Conservation (phyloP, 345 rosid species). For the Noccaea bulbosa region DNA sequence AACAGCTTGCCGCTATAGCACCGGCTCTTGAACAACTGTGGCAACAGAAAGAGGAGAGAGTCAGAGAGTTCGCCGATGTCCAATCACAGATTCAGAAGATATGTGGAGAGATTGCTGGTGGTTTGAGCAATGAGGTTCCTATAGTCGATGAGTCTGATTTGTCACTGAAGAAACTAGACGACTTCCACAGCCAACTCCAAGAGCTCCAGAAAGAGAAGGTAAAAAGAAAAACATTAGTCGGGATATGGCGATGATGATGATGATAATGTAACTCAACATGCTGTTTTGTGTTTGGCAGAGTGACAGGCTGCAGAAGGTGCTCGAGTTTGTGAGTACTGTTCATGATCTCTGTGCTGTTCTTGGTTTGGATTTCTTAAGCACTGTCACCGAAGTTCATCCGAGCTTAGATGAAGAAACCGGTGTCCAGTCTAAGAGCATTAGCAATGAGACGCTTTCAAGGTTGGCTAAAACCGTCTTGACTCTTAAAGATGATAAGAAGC, state of each 20-base stretch:
- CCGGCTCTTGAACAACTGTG: slow-evolving; percentile 88
- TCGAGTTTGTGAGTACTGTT: slow-evolving; percentile 87
- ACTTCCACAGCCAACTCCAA: slow-evolving; percentile 79
- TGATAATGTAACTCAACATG: slow-evolving; percentile 14
- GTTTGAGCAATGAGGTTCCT: slow-evolving; percentile 60
- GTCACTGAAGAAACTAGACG: slow-evolving; percentile 78
- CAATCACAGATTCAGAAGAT: slow-evolving; percentile 91
- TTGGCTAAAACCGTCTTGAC: slow-evolving; percentile 83
- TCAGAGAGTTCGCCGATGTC: slow-evolving; percentile 80
- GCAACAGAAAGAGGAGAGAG: slow-evolving; percentile 96
- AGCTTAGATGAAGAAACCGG: slow-evolving; percentile 82
- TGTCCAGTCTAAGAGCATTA: slow-evolving; percentile 86
- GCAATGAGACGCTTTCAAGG: slow-evolving; percentile 88
- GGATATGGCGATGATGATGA: not conserved
- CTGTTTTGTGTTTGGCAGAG: slow-evolving; percentile 54
- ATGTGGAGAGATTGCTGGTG: slow-evolving; percentile 94
- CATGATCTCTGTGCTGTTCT: slow-evolving; percentile 95
- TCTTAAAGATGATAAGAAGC: slow-evolving; percentile 88
- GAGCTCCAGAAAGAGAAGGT: slow-evolving; percentile 99
- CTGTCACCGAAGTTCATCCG: slow-evolving; percentile 93
- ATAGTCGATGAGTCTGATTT: slow-evolving; percentile 86
- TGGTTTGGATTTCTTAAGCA: slow-evolving; percentile 85
- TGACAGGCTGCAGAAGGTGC: slow-evolving; percentile 90
- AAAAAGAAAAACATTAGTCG: slow-evolving; percentile 16
- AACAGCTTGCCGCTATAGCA: slow-evolving; percentile 94